Evolutionary conservation across 192 early-diverging fungal genomes (phyloP).

Genomic region (Podila verticillata): DNA sequence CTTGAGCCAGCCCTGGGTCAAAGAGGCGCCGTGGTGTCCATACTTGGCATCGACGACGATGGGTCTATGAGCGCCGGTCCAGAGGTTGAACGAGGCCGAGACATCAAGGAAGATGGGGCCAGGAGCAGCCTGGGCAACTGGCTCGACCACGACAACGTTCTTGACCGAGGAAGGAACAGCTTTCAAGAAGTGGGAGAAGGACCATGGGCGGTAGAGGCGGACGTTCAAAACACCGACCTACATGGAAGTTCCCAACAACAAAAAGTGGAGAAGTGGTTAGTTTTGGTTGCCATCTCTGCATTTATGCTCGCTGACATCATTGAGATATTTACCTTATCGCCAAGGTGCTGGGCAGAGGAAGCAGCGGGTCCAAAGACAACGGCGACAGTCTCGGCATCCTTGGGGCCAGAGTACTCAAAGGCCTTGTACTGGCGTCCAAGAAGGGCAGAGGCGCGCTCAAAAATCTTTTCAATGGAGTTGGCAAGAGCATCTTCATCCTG

Average conservation of each 20-base stretch:
- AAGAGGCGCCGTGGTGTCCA: constrained; percentile 20
- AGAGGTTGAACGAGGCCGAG: constrained; percentile 68
- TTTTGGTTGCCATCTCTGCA: too few species aligned
- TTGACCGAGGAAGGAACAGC: constrained; percentile 74
- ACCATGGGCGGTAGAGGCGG: constrained; percentile 89
- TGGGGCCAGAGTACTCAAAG: constrained; percentile 86
- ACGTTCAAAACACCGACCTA: constrained; percentile 80
- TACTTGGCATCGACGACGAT: constrained; percentile 55
- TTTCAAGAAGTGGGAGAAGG: constrained; percentile 71
- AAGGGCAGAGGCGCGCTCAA: constrained; percentile 33
- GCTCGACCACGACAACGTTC: constrained; percentile 80
- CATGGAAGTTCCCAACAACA: neutral
- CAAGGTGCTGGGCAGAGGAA: constrained; percentile 57
- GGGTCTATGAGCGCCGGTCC: constrained; percentile 56
- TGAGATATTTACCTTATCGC: constrained; percentile 26
- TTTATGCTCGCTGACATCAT: too few species aligned
- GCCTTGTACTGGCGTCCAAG: constrained; percentile 73
- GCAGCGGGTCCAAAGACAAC: constrained; percentile 78
- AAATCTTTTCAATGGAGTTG: constrained; percentile 37
- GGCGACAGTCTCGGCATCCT: constrained; percentile 79
- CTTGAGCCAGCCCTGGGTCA: constrained; percentile 39
- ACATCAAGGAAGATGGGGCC: constrained; percentile 82
- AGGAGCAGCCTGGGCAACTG: constrained; percentile 60
- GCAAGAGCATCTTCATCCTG: constrained; percentile 27
- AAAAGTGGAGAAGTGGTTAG: neutral